These are phyloP conservation scores for Aureobasidium sp. DNA, from an alignment of 2,329 filamentous ascomycete species.

Conservation along the genomic window DNA sequence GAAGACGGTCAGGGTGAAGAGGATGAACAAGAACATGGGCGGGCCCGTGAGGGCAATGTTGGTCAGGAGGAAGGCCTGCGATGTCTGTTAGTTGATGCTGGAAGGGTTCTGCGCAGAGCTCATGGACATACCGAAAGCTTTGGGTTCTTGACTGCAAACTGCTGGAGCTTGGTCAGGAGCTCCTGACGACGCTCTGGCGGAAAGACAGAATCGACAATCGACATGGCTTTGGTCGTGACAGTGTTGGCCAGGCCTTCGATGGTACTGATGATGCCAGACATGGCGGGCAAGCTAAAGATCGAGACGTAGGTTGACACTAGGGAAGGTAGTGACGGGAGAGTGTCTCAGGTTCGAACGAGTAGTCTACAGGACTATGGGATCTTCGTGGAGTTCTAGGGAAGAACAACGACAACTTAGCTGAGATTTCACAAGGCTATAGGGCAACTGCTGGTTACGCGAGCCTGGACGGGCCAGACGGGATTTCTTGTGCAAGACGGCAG, in stretches of 20 bases:
- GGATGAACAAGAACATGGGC: slow-evolving; percentile 61
- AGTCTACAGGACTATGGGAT: too few species aligned
- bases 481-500: too few species aligned
- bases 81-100: slow-evolving; percentile 15
- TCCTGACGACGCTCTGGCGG: slow-evolving; percentile 55
- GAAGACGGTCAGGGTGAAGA: slow-evolving; percentile 58
- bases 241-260: slow-evolving; percentile 25
- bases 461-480: background rate
- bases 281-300: background rate
- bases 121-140: slow-evolving; percentile 55
- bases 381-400: background rate
- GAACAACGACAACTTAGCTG: background rate
- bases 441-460: background rate
- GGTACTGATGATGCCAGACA: slow-evolving; percentile 22
- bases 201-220: slow-evolving; percentile 46
- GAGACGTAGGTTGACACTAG: background rate
- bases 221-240: slow-evolving; percentile 26
- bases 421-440: background rate
- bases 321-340: background rate
- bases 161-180: slow-evolving; percentile 46
- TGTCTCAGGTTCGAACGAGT: background rate
- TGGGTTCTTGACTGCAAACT: slow-evolving; percentile 58
- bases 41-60: slow-evolving; percentile 60
- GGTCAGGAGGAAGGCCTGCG: slow-evolving; percentile 58
- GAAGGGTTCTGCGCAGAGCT: background rate